A percentile compares a stretch with the other conserved stretches of the same genome.
Conservation (phyloP, 495 filamentous ascomycete genomes). For the Penicillium atrosanguineum region DNA sequence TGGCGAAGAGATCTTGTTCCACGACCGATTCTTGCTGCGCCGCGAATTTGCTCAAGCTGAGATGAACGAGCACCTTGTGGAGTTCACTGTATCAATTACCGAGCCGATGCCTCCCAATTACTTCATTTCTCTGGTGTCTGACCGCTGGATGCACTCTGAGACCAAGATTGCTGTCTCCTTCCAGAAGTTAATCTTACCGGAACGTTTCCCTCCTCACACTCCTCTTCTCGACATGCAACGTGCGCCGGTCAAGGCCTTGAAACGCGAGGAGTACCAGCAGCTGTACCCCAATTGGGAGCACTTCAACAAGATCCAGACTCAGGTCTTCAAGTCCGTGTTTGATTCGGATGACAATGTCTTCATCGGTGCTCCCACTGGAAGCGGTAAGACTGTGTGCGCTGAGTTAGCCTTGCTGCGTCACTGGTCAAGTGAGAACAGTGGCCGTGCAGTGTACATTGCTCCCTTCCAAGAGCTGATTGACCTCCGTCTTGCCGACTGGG, state of each 20-base stretch:
- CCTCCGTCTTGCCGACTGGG: constrained; percentile 75
- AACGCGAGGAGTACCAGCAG: constrained; percentile 74
- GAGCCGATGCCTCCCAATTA: constrained; percentile 99
- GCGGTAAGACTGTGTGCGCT: constrained; percentile 94
- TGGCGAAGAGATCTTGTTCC: constrained; percentile 92
- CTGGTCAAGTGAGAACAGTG: constrained; percentile 68
- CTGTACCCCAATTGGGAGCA: constrained; percentile 83
- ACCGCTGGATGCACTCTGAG: constrained; percentile 98
- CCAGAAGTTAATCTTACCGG: constrained; percentile 88
- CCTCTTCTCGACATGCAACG: constrained; percentile 87
- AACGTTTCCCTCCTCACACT: constrained; percentile 94
- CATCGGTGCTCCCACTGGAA: constrained; percentile 84
- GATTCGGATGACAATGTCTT: constrained; percentile 90
- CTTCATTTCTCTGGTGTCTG: constrained; percentile 91
- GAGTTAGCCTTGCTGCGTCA: constrained; percentile 89
- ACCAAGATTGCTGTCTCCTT: constrained; percentile 92
- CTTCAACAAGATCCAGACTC: constrained; percentile 98
- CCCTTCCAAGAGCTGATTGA: constrained; percentile 96
- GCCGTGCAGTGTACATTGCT: constrained; percentile 89
- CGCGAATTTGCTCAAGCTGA: constrained; percentile 78
- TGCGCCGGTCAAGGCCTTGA: constrained; percentile 81
- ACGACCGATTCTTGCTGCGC: constrained; percentile 90
- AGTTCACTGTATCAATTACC: constrained; percentile 93
- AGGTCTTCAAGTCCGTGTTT: constrained; percentile 91
- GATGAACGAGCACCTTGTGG: constrained; percentile 91